Conservation (phyloP, 1,284 basidiomycete species). For the Gomphus sp. region DNA sequence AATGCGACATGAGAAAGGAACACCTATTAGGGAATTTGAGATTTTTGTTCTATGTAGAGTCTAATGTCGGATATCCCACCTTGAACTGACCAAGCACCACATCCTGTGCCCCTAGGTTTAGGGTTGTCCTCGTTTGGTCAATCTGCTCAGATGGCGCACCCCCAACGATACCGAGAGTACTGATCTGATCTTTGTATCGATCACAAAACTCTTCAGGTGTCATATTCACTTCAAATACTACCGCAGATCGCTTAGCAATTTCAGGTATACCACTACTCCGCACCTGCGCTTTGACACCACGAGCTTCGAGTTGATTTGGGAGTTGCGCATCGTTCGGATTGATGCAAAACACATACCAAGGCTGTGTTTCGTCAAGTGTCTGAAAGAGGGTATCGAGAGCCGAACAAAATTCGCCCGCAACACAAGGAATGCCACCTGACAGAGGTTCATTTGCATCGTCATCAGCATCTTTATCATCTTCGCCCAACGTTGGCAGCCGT, state of each 20-base stretch:
- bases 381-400: constrained; percentile 83
- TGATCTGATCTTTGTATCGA: constrained; percentile 62
- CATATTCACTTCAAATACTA: constrained; percentile 79
- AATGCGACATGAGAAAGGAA: constrained; percentile 87
- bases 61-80: constrained; percentile 32
- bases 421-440: constrained; percentile 46
- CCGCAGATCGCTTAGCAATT: constrained; percentile 60
- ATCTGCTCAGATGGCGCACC: constrained; percentile 45
- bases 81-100: constrained; percentile 76
- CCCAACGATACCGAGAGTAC: constrained; percentile 36
- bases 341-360: constrained; percentile 89
- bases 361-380: constrained; percentile 83
- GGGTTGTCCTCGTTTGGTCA: constrained; percentile 50
- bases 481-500: constrained; percentile 50
- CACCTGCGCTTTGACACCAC: constrained; percentile 88
- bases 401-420: constrained; percentile 81
- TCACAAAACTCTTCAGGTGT: constrained; percentile 83
- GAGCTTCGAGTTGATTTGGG: constrained; percentile 88
- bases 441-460: constrained; percentile 21
- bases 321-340: constrained; percentile 94
- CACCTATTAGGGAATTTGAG: constrained; percentile 40
- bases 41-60: background rate
- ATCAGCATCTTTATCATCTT: constrained; percentile 44
- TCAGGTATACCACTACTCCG: constrained; percentile 75
- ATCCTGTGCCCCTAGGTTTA: constrained; percentile 64